These are phyloP conservation scores for Tulasnella sp. DNA, from an alignment of 768 basidiomycete genomes.

Conservation along the genomic window DNA sequence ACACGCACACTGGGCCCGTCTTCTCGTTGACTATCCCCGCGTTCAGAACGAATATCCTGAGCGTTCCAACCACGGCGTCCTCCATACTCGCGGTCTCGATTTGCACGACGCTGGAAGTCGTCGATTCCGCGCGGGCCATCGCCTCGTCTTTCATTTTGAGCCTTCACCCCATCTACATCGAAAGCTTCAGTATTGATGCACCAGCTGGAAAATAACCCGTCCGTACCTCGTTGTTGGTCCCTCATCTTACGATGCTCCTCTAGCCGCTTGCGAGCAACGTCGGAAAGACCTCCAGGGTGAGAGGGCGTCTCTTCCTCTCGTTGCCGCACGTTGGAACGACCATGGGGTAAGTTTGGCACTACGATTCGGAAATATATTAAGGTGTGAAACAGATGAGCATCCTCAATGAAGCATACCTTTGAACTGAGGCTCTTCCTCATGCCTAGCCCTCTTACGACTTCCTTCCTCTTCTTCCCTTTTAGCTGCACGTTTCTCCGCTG, in stretches of 20 bases:
- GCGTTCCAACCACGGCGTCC: slow-evolving; percentile 30
- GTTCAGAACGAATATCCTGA: slow-evolving; percentile 47
- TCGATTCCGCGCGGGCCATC: slow-evolving; percentile 70
- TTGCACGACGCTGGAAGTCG: slow-evolving; percentile 87
- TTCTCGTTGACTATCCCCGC: slow-evolving; percentile 30
- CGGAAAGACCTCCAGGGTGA: slow-evolving; percentile 80
- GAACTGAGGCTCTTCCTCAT: slow-evolving; percentile 53
- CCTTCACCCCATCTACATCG: slow-evolving; percentile 55
- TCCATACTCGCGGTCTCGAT: slow-evolving; percentile 45
- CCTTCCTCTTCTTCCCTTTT: slow-evolving; percentile 34
- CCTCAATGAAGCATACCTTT: slow-evolving; percentile 48
- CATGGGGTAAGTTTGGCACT: slow-evolving; percentile 72
- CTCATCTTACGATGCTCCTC: slow-evolving; percentile 65
- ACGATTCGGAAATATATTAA: background rate
- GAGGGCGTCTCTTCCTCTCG: slow-evolving; percentile 88
- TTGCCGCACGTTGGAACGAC: slow-evolving; percentile 48
- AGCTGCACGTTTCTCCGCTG: slow-evolving; percentile 73
- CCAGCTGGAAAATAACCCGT: background rate
- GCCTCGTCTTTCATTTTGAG: slow-evolving; percentile 40
- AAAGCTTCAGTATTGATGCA: background rate
- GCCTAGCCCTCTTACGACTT: slow-evolving; percentile 46
- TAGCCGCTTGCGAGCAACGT: slow-evolving; percentile 52
- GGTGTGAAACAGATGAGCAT: background rate
- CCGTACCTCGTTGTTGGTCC: slow-evolving; percentile 58
- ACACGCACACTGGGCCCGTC: slow-evolving; percentile 79